Evolutionary conservation across 768 basidiomycete genomes (phyloP).

Genomic region (Pleurotus djamor): DNA sequence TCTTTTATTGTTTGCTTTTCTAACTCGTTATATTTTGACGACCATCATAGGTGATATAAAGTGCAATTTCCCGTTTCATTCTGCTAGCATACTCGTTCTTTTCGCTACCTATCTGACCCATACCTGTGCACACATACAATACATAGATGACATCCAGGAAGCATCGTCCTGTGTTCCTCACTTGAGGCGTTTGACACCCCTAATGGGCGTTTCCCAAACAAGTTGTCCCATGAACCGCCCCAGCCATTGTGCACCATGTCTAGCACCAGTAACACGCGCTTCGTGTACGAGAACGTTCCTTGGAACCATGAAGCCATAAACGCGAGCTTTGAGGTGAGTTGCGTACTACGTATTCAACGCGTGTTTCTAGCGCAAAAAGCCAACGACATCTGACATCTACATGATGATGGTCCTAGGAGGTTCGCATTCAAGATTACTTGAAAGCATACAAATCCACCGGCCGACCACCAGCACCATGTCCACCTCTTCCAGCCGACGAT

Average conservation of each 20-base stretch:
- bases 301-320: not conserved
- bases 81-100: too few species aligned
- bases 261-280: not conserved
- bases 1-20: not conserved
- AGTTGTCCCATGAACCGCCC: too few species aligned
- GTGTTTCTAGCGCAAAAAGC: not conserved
- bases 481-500: conserved; percentile 42
- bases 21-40: too few species aligned
- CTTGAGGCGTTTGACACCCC: too few species aligned
- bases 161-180: too few species aligned
- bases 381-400: not conserved
- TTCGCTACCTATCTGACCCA: too few species aligned
- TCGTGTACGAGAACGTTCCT: not conserved
- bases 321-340: conserved; percentile 1
- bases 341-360: too few species aligned
- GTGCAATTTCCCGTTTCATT: too few species aligned
- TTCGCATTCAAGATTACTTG: conserved; percentile 53
- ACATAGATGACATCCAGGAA: too few species aligned
- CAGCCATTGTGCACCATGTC: not conserved
- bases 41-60: too few species aligned
- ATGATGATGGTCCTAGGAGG: conserved; percentile 37
- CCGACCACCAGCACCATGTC: conserved; percentile 44
- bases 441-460: conserved; percentile 44
- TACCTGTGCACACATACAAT: too few species aligned
- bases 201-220: too few species aligned